Conservation (phyloP, 495 filamentous ascomycete genomes). For the Sphaerosporella brunnea region DNA sequence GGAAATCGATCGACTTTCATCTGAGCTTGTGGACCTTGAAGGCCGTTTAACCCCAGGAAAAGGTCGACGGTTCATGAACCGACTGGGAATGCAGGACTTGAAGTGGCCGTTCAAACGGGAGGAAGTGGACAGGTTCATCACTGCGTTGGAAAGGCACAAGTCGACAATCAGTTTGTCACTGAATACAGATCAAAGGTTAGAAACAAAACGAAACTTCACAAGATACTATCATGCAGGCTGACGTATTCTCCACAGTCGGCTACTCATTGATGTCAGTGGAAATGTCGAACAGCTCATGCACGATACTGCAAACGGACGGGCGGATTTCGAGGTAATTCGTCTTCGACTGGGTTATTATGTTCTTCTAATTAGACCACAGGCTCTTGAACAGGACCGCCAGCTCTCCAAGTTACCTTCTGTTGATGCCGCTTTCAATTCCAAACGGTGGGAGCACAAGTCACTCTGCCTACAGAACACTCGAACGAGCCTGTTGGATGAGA, state of each 20-base stretch:
- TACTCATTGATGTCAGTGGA: neutral
- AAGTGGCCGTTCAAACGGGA: conserved; percentile 27
- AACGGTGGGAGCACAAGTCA: neutral
- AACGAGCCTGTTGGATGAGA: neutral
- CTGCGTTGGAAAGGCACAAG: conserved; percentile 23
- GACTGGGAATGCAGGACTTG: conserved; percentile 18
- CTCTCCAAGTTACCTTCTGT: neutral
- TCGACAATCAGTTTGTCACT: conserved; percentile 11
- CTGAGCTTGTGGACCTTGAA: conserved; percentile 1
- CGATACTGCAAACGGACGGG: neutral
- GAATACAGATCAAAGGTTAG: neutral
- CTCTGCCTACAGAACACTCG: neutral
- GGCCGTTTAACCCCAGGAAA: conserved; percentile 6
- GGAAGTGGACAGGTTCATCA: conserved; percentile 24
- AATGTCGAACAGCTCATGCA: neutral
- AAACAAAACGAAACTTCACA: neutral
- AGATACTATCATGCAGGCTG: neutral
- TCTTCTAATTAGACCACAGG: neutral
- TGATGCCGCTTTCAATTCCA: neutral
- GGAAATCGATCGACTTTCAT: neutral
- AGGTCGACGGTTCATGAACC: conserved; percentile 10
- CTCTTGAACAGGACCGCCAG: neutral
- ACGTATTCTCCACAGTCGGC: neutral
- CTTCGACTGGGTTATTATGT: neutral
- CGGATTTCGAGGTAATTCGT: neutral